Base-by-base conservation (phyloP, 2,329 filamentous ascomycete species). In the Seiridium unicorne region DNA sequence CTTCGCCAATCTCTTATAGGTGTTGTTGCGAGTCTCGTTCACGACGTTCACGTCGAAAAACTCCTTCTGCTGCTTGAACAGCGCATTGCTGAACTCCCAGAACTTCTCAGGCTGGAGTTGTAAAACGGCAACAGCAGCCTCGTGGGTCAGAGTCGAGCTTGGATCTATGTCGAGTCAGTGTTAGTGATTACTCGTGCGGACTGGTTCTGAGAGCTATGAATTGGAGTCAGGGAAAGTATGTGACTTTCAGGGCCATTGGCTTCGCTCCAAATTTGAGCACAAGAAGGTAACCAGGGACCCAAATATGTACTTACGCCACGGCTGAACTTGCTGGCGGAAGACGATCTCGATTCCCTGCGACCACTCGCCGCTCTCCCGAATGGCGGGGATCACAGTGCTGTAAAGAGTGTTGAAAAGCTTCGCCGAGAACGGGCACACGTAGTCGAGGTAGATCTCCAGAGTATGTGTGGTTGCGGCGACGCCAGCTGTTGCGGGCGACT, bases 301-400 rank as follows among this genome's bases (percentile, higher is more conserved):
- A 26, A 26, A 26, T 26, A 26, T 26, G 18, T 26, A 26, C 18
- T 26, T 26, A 26, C 18, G 49, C 94, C 94, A 97, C 11, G 93
- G 92, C 79, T 97, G 93, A 69, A 97, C 86, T 73, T 97, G 93
- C 73, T 94, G 93, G 55, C 93, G 89, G 81, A 97, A 91, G 70
- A 98, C 85, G 67, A 96, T 81, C 68, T 90, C 83, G 3, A 97
- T 78, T 62, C 81, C 82, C 61, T 79, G 66, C 11, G 79, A 73
- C 73, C 79, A 81, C 32, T 77, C 68, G 64, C 90, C 87, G 68
- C 87, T 87, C 55, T 80, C 68, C 62, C 82, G 80, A 66, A 96
- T 81, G 53, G 85, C 73, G 1, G 91, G 89, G 61, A 85, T 79
- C 61, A 96, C 84, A 36, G 80, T 76, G 60, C 75, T 79, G 76